Conservation (phyloP, 441 rosid genomes). For the Gossypium schwendimanii region DNA sequence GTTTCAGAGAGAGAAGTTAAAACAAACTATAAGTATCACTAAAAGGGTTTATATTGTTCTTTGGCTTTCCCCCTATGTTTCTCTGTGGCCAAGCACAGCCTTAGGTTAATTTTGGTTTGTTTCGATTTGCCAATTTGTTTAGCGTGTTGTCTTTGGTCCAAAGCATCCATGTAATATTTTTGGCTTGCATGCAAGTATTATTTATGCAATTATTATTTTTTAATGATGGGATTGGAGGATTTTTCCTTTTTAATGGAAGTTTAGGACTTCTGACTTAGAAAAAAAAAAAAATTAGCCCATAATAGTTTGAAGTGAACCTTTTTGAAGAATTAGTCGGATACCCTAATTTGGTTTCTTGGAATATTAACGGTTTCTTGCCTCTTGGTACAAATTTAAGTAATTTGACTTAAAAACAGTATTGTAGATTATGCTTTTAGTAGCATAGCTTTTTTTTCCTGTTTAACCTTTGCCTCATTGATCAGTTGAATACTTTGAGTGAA, state of each 20-base stretch:
- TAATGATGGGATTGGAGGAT: not conserved
- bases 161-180: not conserved
- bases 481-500: not conserved
- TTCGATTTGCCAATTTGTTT: not conserved
- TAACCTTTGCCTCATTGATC: not conserved
- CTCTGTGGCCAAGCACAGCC: conserved; percentile 1
- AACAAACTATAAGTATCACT: not conserved
- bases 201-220: not conserved
- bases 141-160: not conserved
- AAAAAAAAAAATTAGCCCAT: not conserved
- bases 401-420: not conserved
- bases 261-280: not conserved
- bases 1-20: not conserved
- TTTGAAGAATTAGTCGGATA: not conserved
- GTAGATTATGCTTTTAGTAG: not conserved
- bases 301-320: not conserved
- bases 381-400: not conserved
- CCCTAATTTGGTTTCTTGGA: not conserved
- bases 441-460: not conserved
- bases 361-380: not conserved
- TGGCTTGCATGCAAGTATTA: not conserved
- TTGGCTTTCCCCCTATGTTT: not conserved
- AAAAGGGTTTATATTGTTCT: not conserved
- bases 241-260: not conserved
- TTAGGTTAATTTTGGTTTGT: not conserved